phyloP scores from a whole-genome alignment of 306 rosid species.

The Corylus americana region DNA sequence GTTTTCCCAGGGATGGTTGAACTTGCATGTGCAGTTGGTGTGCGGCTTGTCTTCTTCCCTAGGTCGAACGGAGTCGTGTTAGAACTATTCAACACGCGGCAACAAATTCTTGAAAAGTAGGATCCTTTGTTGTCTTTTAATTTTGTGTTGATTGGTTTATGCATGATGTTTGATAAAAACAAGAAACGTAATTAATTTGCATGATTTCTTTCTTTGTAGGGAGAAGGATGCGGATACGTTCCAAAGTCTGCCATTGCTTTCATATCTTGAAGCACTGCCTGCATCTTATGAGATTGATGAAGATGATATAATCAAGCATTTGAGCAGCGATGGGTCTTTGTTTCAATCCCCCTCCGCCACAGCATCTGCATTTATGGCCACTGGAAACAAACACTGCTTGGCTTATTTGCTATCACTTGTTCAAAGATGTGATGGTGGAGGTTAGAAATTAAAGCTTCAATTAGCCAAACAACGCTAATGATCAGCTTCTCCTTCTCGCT shows the following conservation, averaged over 20 bases:
- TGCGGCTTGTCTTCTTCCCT: slow-evolving; percentile 19
- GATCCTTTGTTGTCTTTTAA: not conserved
- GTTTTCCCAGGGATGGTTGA: slow-evolving; percentile 41
- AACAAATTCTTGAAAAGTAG: slow-evolving; percentile 30
- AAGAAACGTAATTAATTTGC: not conserved
- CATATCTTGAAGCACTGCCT: slow-evolving; percentile 45
- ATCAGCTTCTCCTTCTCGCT: not conserved
- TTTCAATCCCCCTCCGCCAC: slow-evolving; percentile 49
- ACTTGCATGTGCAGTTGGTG: slow-evolving; percentile 21
- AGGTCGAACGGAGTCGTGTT: not conserved
- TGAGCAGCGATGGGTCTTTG: slow-evolving; percentile 40
- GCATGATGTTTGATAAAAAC: not conserved
- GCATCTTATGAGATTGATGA: slow-evolving; percentile 7
- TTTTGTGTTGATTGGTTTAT: too few relatives aligned
- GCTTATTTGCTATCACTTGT: slow-evolving; percentile 30
- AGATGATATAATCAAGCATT: slow-evolving; percentile 31
- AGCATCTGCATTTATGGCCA: slow-evolving; percentile 36
- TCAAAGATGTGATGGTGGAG: slow-evolving; percentile 38
- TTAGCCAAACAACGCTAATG: not conserved
- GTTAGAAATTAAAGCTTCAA: slow-evolving; percentile 1
- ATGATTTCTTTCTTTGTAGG: slow-evolving; percentile 14
- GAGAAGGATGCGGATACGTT: slow-evolving; percentile 14
- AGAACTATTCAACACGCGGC: not conserved
- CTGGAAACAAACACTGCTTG: slow-evolving; percentile 26
- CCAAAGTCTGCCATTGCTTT: slow-evolving; percentile 26